A percentile compares a stretch with the other conserved stretches of the same genome.
These are phyloP conservation scores for Cydonia oblonga DNA, from an alignment of 331 rosid genomes.

Conservation along the genomic window DNA sequence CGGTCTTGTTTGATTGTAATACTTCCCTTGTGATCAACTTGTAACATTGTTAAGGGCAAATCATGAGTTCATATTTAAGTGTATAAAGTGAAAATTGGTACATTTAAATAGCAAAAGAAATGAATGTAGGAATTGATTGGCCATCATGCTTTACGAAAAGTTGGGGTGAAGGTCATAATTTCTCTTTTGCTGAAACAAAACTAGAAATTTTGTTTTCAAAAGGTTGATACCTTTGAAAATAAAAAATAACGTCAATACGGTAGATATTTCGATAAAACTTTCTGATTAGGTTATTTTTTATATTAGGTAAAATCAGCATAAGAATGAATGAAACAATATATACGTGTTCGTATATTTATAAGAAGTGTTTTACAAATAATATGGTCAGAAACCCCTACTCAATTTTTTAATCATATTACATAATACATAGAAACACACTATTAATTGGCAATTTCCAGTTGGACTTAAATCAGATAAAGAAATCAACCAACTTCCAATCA, in stretches of 20 bases:
- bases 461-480: not conserved
- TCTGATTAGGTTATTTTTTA: fast-evolving
- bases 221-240: not conserved
- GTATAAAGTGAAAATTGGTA: not conserved
- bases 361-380: not conserved
- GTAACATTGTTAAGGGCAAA: not conserved
- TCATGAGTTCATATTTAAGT: not conserved
- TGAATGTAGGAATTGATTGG: not conserved
- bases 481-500: not conserved
- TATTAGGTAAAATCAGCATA: no score
- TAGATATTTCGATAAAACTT: fast-evolving
- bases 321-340: no score
- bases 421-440: not conserved
- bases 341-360: no score
- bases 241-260: no score
- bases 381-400: fast-evolving
- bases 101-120: not conserved
- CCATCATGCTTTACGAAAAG: not conserved
- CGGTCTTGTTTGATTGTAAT: no score
- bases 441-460: not conserved
- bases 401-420: not conserved
- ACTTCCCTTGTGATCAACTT: not conserved
- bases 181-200: not conserved
- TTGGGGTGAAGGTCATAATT: not conserved
- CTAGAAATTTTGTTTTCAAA: not conserved